Conservation (phyloP, 116 monocot genomes). For the Papilionanthe hybrid region DNA sequence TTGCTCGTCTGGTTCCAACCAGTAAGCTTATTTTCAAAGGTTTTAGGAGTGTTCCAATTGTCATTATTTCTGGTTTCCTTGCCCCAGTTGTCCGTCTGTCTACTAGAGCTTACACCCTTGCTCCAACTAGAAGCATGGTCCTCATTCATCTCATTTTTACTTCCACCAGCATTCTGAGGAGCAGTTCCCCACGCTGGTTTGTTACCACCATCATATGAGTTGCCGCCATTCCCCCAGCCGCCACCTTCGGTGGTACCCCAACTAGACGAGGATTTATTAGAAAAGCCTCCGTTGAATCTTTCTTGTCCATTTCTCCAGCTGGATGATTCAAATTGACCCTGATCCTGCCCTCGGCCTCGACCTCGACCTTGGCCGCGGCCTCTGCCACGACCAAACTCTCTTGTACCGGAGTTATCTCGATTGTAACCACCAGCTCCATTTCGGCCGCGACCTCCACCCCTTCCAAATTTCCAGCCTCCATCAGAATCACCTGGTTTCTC, state of each 20-base stretch:
- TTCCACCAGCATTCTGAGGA: constrained; percentile 6
- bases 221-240: constrained; percentile 6
- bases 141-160: neutral
- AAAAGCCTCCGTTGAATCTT: constrained; percentile 7
- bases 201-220: neutral
- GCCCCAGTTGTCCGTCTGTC: neutral
- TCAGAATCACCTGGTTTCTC: constrained; percentile 9
- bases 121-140: constrained; percentile 5
- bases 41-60: constrained; percentile 13
- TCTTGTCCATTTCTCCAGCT: constrained; percentile 14
- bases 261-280: constrained; percentile 5
- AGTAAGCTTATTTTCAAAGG: neutral
- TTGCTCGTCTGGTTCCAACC: constrained; percentile 1
- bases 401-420: constrained; percentile 11
- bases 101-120: neutral
- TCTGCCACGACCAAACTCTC: constrained; percentile 16
- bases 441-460: constrained; percentile 25
- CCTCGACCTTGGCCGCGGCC: constrained; percentile 8
- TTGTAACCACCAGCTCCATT: constrained; percentile 13
- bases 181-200: neutral
- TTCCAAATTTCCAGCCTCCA: constrained; percentile 18
- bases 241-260: constrained; percentile 12
- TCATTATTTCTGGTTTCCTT: constrained; percentile 5
- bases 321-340: constrained; percentile 10
- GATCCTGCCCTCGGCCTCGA: neutral